Evolutionary conservation across 1,284 basidiomycete species (phyloP), one percentile per base, ranked within the genome.

Genomic region (Inonotus hispidus): DNA sequence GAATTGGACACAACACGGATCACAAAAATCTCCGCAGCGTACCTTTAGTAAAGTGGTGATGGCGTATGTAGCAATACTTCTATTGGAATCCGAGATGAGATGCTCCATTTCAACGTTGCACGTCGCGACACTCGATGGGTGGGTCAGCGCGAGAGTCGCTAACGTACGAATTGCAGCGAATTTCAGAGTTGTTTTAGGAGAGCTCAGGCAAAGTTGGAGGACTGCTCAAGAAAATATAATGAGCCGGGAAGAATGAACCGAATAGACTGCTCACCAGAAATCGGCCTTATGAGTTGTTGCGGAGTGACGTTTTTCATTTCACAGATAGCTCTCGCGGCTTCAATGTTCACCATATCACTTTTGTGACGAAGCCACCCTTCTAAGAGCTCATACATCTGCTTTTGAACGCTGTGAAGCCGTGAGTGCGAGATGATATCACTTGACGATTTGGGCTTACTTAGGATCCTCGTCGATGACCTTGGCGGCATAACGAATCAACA

Each of bases 331-430:
- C 96, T 88, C 4, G 97, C 97, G 32, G 96, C 97, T 74, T 99
- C 97, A 68, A 96, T 93, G 77, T 98, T 99, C 73, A 99, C 97
- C 97, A 98, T 99, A 74, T 99, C 97, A 71, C 94, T 96, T 82
- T 99, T 99, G 77, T 99, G 97, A 64, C 95, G 87, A 63, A 99
- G 80, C 87, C 95, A 96, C 46, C 92, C 89, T 72, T 99, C 97
- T 57, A 99, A 81, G 52, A 98, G 83, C 68, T 98, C 96, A 63
- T 94, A 81, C 84, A 99, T 98, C 69, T 92, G 93, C 66, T 83
- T 88, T 75, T 95, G 93, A 46, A 95, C 79, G 69, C 94, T 96
- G 66, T 19, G 21, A 58, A 57, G 38, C 43, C 1, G 57, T 35
- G 27, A 52, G 32, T 35, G 11, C 14, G 58, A 32, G 11, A 52